A percentile compares a stretch with the other conserved stretches of the same genome.
phyloP scores from a whole-genome alignment of 2,329 filamentous ascomycete species.

The Phialocephala sp. region DNA sequence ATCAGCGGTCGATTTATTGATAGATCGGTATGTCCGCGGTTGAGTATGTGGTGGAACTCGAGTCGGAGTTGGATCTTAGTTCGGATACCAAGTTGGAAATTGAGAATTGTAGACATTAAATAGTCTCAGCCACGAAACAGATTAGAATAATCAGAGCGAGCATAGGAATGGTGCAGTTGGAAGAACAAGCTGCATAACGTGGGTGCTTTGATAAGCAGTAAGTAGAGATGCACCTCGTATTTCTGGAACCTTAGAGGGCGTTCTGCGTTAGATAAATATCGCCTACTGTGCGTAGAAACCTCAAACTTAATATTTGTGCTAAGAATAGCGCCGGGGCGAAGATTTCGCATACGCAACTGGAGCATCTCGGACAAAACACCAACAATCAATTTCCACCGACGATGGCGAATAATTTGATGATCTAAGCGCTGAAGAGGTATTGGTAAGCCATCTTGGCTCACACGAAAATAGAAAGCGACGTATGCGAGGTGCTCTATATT shows the following conservation, averaged over 20 bases:
- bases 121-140: not conserved
- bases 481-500: not conserved
- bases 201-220: not conserved
- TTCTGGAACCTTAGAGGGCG: not conserved
- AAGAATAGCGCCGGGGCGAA: not conserved
- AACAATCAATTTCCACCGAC: not conserved
- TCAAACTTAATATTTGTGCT: not conserved
- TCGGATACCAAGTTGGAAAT: not conserved
- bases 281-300: not conserved
- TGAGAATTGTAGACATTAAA: not conserved
- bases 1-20: no score
- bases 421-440: not conserved
- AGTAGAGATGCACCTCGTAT: not conserved
- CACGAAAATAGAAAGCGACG: not conserved
- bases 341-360: not conserved
- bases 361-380: not conserved
- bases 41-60: not conserved
- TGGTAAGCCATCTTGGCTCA: not conserved
- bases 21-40: no score
- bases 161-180: not conserved
- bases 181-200: not conserved
- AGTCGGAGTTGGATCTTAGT: not conserved
- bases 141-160: not conserved
- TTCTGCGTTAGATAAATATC: not conserved
- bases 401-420: not conserved